Base-by-base conservation (phyloP, 169 alveolate genomes). In the Cystoisospora suis region DNA sequence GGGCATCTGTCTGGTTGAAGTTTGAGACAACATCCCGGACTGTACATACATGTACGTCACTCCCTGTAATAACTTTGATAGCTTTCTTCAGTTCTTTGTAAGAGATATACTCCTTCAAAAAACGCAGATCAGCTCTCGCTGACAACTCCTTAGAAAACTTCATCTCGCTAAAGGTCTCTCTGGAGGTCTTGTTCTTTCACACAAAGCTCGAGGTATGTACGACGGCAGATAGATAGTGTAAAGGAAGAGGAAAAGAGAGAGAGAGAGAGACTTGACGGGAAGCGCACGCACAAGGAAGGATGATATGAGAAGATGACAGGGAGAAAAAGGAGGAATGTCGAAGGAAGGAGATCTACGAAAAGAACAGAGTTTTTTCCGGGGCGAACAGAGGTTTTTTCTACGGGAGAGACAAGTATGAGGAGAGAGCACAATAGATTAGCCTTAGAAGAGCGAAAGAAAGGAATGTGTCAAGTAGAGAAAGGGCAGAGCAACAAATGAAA, bases 81-180 rank as follows among this genome's bases (percentile, higher is more conserved):
- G 95, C 96, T 49, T 94, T 93, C 88, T 95, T 95, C 70, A 95
- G 90, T 36, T 95, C 96, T 85, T 94, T 95, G 88, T 95, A 95
- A 17, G 97, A 88, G 36, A 95, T 93, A 83, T 95, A 95, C 47
- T 90, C 87, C 9, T 94, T 92, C 69, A 92, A 81, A 32, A 93
- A 93, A 47, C 93, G 81, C 27, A 93, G 96, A 53, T 94, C 95
- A 27, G 94, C 93, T 58, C 79, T 81, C 69, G 93, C 96, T 59
- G 92, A 94, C 61, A 95, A 83, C 69, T 90, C 93, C 81, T 94
- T 94, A 59, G 96, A 90, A 77, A 95, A 95, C 90, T 94, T 95
- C 97, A 95, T 95, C 59, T 79, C 83, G 75, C 42, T 6, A 5
- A 4, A 15, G n/a, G n/a, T n/a, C n/a, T n/a, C n/a, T n/a, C n/a